phyloP scores from a whole-genome alignment of 805 yeast species.

The Ogataea haglerorum region DNA sequence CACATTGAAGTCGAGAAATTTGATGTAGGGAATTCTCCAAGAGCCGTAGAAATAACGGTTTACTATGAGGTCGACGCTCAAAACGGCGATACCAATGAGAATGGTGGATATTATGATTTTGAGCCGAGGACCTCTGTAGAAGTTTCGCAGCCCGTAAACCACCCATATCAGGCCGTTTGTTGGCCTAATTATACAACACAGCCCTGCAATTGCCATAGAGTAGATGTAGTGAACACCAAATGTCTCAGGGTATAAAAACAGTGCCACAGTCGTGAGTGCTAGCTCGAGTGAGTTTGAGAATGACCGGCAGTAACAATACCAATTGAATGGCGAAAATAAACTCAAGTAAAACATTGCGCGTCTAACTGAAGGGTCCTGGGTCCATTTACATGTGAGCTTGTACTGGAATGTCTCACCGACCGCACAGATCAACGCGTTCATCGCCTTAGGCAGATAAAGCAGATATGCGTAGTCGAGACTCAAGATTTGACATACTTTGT shows the following conservation, averaged over 20 bases:
- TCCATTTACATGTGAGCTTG: slow-evolving; percentile 35
- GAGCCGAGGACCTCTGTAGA: slow-evolving; percentile 12
- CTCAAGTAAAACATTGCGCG: slow-evolving; percentile 46
- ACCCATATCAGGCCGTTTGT: slow-evolving; percentile 80
- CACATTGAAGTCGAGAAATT: slow-evolving; percentile 77
- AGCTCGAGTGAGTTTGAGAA: slow-evolving; percentile 84
- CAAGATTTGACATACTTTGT: slow-evolving; percentile 33
- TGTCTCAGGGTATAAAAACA: slow-evolving; percentile 56
- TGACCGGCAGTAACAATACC: slow-evolving; percentile 76
- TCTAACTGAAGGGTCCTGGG: slow-evolving; percentile 34
- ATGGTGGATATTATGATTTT: slow-evolving; percentile 4
- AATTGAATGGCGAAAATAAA: slow-evolving; percentile 70
- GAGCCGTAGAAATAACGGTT: slow-evolving; percentile 62
- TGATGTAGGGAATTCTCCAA: slow-evolving; percentile 57
- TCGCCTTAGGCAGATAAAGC: slow-evolving; percentile 55
- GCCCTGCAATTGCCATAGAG: slow-evolving; percentile 47
- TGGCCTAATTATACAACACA: slow-evolving; percentile 76
- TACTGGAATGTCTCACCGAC: slow-evolving; percentile 64
- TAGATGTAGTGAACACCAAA: not conserved
- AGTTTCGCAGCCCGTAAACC: slow-evolving; percentile 45
- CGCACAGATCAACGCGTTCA: slow-evolving; percentile 69
- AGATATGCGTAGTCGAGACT: slow-evolving; percentile 41
- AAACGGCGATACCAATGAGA: slow-evolving; percentile 18
- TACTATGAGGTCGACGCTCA: slow-evolving; percentile 38
- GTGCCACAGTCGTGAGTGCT: slow-evolving; percentile 61